Base-by-base conservation (phyloP, 2,329 filamentous ascomycete species). In the Geosmithia morbida region DNA sequence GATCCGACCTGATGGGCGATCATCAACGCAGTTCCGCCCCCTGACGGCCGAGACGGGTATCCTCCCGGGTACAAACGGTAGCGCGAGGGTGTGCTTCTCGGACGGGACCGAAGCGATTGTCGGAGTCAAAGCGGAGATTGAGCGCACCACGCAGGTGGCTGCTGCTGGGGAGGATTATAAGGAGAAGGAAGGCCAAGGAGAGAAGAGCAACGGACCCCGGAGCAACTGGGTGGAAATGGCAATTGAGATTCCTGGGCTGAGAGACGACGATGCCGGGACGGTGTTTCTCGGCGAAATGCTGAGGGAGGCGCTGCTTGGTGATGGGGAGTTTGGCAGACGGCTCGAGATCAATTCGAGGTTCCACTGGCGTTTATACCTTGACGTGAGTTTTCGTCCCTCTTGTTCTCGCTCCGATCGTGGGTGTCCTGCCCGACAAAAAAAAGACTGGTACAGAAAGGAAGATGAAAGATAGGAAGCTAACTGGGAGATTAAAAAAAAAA, bases 51-150 rank as follows among this genome's bases (percentile, higher is more conserved):
- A 98, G 69, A 88, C 85, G 48, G 85, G 87, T 49, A 86, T 97
- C 48, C 75, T 98, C 0, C 89, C 92, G 0, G 81, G 83, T 44
- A 84, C 90, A 16, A 94, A 97, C 59, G 92, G 92, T 51, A 94
- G 86, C 64, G 90, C 92, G 50, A 80, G 94, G 33, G 84, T 98
- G 44, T 94, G 90, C 54, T 94, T 97, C 61, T 81, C 88, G 3
- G 92, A 98, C 62, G 92, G 92, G 46, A 94, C 88, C 1, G 92
- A 98, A 65, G 92, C 92, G 7, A 83, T 98, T 51, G 92, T 96
- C 6, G 92, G 92, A 43, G 83, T 96, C 51, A 98, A 97, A 67
- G 88, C 87, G 1, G 90, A 97, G 66, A 86, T 97, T 3, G 88
- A 95, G 63, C 82, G 77, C 41, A 58, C 51, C 46, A 55, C 54